Conservation (phyloP, 306 rosid species). For the Malus fusca region DNA sequence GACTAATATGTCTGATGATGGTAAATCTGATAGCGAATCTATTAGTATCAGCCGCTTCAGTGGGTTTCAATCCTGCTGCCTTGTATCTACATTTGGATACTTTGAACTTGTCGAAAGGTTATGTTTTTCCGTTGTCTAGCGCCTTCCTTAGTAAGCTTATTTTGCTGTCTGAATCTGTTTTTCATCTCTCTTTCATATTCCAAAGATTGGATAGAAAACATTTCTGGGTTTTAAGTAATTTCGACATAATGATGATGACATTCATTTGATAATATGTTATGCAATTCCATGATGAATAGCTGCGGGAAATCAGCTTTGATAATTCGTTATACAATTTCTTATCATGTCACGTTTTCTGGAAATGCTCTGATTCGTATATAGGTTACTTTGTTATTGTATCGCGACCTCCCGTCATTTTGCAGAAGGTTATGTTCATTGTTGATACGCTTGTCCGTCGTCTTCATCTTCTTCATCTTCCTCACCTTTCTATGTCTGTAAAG, state of each 20-base stretch:
- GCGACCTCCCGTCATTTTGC: background rate
- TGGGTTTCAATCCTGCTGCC: slow-evolving; percentile 12
- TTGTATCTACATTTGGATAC: slow-evolving; percentile 8
- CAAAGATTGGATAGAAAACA: background rate
- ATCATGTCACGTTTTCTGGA: background rate
- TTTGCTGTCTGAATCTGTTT: background rate
- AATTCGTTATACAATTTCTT: no score
- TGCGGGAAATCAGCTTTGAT: background rate
- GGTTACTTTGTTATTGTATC: background rate
- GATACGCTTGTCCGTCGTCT: background rate
- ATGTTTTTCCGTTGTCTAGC: background rate
- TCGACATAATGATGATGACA: background rate
- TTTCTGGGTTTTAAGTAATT: background rate
- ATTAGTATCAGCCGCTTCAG: slow-evolving; percentile 8
- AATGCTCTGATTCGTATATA: background rate
- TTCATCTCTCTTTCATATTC: background rate
- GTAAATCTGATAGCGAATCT: slow-evolving; percentile 8
- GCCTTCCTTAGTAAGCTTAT: slow-evolving; percentile 14
- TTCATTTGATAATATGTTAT: background rate
- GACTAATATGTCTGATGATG: slow-evolving; percentile 17
- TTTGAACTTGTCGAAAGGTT: slow-evolving; percentile 4
- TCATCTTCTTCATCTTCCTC: background rate
- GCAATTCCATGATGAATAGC: background rate
- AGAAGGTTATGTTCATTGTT: background rate
- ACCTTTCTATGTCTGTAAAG: background rate